Conservation (phyloP, 1,139 yeast species). For the Blastobotrys raffinosifermentans region DNA sequence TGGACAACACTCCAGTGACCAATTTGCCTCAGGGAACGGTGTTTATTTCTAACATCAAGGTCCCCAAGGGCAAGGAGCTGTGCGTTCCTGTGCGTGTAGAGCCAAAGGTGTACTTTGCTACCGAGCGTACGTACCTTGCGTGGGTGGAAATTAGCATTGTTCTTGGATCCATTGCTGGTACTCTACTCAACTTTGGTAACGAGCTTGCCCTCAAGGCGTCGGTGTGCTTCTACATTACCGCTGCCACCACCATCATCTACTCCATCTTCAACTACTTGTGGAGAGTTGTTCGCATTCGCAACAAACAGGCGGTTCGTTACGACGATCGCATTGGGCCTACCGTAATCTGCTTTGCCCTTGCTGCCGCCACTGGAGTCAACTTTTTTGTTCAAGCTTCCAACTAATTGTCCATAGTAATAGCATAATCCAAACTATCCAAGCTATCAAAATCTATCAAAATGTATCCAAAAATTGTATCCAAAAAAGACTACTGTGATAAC, state of each 20-base stretch:
- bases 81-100: slow-evolving; percentile 97
- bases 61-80: slow-evolving; percentile 83
- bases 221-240: slow-evolving; percentile 80
- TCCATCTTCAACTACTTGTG: slow-evolving; percentile 71
- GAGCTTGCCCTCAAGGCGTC: slow-evolving; percentile 71
- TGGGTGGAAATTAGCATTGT: slow-evolving; percentile 97
- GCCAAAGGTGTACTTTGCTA: slow-evolving; percentile 97
- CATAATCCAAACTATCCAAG: background rate
- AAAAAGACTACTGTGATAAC: background rate
- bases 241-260: slow-evolving; percentile 65
- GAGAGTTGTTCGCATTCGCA: slow-evolving; percentile 79
- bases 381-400: slow-evolving; percentile 36
- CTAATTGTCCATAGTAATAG: background rate
- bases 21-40: slow-evolving; percentile 79
- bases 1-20: slow-evolving; percentile 48
- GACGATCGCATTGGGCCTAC: slow-evolving; percentile 89
- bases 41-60: slow-evolving; percentile 45
- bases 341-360: slow-evolving; percentile 67
- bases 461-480: background rate
- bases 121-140: slow-evolving; percentile 93
- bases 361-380: slow-evolving; percentile 65
- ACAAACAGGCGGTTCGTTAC: slow-evolving; percentile 74
- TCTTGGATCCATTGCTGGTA: slow-evolving; percentile 90
- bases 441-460: background rate
- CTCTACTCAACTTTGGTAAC: slow-evolving; percentile 88